These are phyloP conservation scores for Trichoderma koningiopsis DNA, from an alignment of 2,329 filamentous ascomycete species.

Conservation along the genomic window DNA sequence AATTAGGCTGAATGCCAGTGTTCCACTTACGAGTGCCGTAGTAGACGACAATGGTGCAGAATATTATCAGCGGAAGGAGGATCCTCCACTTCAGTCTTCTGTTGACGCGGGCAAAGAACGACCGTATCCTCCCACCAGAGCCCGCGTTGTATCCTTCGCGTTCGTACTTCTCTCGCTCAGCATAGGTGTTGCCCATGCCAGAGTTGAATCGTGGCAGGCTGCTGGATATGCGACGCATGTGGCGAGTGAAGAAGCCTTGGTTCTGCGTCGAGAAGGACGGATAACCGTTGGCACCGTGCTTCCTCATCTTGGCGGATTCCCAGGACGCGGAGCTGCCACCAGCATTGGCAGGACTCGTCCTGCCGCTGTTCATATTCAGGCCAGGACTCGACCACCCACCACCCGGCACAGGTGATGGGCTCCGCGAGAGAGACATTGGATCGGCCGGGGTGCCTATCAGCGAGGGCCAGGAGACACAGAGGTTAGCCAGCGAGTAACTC, in stretches of 20 bases:
- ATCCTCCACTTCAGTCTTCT: constrained; percentile 67
- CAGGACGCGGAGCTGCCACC: constrained; percentile 69
- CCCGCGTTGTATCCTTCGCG: constrained; percentile 54
- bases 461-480: constrained; percentile 29
- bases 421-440: constrained; percentile 82
- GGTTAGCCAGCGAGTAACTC: constrained; percentile 33
- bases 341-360: constrained; percentile 64
- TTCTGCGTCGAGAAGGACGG: constrained; percentile 79
- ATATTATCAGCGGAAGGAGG: constrained; percentile 59
- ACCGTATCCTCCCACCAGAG: constrained; percentile 50
- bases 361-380: constrained; percentile 71
- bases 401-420: constrained; percentile 79
- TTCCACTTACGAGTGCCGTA: constrained; percentile 70
- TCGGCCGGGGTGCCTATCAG: constrained; percentile 55
- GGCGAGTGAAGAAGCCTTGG: constrained; percentile 83
- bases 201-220: constrained; percentile 74
- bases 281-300: constrained; percentile 71
- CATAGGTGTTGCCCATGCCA: constrained; percentile 53
- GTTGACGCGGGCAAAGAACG: constrained; percentile 54
- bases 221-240: constrained; percentile 78
- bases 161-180: constrained; percentile 76
- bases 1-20: background rate
- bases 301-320: constrained; percentile 80
- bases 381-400: constrained; percentile 89
- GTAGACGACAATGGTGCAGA: constrained; percentile 66